Evolutionary conservation across 2,329 filamentous ascomycete genomes (phyloP).

Genomic region (Thelonectria rubi): DNA sequence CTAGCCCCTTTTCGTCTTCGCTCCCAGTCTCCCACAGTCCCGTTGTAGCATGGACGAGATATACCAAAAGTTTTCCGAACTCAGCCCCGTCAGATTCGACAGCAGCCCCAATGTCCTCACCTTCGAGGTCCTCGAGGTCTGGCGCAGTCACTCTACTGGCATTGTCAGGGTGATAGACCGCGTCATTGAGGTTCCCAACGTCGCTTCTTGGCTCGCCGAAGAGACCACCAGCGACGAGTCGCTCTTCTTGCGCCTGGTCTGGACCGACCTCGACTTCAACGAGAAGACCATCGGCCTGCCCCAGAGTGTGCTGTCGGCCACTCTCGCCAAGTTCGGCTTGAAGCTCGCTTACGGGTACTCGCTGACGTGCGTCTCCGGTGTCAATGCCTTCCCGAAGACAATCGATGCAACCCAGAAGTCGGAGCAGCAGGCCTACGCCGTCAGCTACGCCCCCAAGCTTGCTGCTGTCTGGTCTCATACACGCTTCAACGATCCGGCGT

Average conservation of each 20-base stretch:
- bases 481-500: constrained; percentile 18
- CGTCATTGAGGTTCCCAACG: constrained; percentile 15
- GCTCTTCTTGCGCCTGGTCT: constrained; percentile 45
- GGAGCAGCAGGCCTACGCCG: constrained; percentile 41
- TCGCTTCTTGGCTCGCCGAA: constrained; percentile 38
- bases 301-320: constrained; percentile 23
- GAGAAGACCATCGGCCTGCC: constrained; percentile 41
- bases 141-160: constrained; percentile 37
- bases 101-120: constrained; percentile 26
- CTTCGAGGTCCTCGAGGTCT: constrained; percentile 45
- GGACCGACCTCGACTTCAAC: constrained; percentile 38
- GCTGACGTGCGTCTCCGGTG: constrained; percentile 47
- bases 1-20: neutral
- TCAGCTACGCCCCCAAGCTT: constrained; percentile 51
- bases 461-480: constrained; percentile 50
- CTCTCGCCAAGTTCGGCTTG: constrained; percentile 44
- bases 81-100: constrained; percentile 36
- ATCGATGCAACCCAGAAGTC: neutral
- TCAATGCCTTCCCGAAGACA: constrained; percentile 39
- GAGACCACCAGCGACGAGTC: constrained; percentile 33
- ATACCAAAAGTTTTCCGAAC: constrained; percentile 43
- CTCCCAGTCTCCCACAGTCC: constrained; percentile 1
- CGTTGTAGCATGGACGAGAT: constrained; percentile 44
- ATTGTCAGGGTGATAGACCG: constrained; percentile 26
- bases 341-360: constrained; percentile 47